A percentile compares a stretch with the other conserved stretches of the same genome.
Conservation (phyloP, 768 basidiomycete genomes). For the Dioszegia crocea region DNA sequence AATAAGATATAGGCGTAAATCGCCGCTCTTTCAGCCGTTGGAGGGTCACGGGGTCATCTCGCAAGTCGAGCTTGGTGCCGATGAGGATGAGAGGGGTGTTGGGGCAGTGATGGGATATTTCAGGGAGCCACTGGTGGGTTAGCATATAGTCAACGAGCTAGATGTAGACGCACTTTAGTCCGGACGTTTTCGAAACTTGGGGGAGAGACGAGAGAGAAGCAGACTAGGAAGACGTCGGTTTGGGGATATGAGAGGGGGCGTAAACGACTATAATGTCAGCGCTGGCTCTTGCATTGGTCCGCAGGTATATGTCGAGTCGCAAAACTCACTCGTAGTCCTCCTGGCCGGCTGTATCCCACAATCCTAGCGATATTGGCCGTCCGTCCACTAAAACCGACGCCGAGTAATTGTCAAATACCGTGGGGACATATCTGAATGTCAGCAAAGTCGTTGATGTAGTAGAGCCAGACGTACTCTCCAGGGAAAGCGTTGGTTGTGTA, state of each 20-base stretch:
- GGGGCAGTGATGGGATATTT: slow-evolving; percentile 95
- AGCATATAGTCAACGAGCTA: neutral
- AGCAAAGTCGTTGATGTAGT: neutral
- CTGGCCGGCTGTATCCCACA: slow-evolving; percentile 50
- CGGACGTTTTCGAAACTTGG: slow-evolving; percentile 98
- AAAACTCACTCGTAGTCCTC: slow-evolving; percentile 49
- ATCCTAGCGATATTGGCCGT: slow-evolving; percentile 91
- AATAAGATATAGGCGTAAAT: slow-evolving; percentile 90
- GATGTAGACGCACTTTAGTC: slow-evolving; percentile 59
- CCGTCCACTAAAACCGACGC: slow-evolving; percentile 95
- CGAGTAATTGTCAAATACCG: slow-evolving; percentile 98
- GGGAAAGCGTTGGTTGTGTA: slow-evolving; percentile 99
- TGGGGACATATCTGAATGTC: slow-evolving; percentile 45
- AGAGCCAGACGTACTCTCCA: slow-evolving; percentile 46
- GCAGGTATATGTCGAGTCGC: neutral
- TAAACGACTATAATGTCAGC: slow-evolving; percentile 57
- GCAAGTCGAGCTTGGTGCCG: slow-evolving; percentile 94
- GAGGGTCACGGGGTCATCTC: slow-evolving; percentile 88
- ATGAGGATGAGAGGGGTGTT: slow-evolving; percentile 88
- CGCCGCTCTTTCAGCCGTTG: slow-evolving; percentile 92
- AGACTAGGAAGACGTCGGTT: slow-evolving; percentile 98
- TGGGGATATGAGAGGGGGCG: slow-evolving; percentile 97
- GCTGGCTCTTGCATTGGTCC: no score
- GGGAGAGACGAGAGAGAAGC: slow-evolving; percentile 96
- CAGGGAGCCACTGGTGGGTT: slow-evolving; percentile 50